Base-by-base conservation (phyloP, 108 stramenopile genomes). In the Pseudonitzschia pungens region DNA sequence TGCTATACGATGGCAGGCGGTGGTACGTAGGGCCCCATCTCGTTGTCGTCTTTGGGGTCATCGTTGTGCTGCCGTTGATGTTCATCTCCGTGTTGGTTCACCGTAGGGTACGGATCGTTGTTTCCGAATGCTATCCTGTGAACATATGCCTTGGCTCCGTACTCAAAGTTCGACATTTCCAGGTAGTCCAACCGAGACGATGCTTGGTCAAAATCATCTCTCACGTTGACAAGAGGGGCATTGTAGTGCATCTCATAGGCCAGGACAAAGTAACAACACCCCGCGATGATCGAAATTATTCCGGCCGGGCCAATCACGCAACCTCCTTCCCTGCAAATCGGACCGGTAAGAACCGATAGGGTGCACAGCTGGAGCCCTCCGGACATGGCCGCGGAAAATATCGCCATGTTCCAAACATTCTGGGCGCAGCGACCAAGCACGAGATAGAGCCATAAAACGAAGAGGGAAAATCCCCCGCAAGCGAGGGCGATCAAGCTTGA, bases 191-290 rank as follows among this genome's bases (percentile, higher is more conserved):
- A 58, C 53, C 20, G 60, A 33, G 45, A 36, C 18, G 76, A 69
- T 22, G 69, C 29, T 54, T 70, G 43, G 43, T 31, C 45, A 33
- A 18, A 71, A 50, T 74, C 65, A 42, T 72, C 58, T 42, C 68
- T 66, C 62, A 69, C 41, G 15, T 48, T 40, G 8, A 33, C 43
- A 33, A 70, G 78, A 20, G 82, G 82, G 15, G 54, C 28, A 36
- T 83, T 78, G 58, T 76, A 76, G 42, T 77, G 66, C 82, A 86
- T 78, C 68, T 86, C 85, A 44, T 65, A 72, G 9, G 77, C 82
- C n/a, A 86, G 36, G 0, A 83, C 44, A 45, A 82, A 65, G 76
- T 82, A 83, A 20, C 62, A 77, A 24, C 69, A 41, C 43, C 70
- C 54, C 7, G 67, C 71, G 0, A 66, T 26, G 9, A 68, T 44